Conservation (phyloP, 352 stramenopile species). For the Globisporangium cystogenes region DNA sequence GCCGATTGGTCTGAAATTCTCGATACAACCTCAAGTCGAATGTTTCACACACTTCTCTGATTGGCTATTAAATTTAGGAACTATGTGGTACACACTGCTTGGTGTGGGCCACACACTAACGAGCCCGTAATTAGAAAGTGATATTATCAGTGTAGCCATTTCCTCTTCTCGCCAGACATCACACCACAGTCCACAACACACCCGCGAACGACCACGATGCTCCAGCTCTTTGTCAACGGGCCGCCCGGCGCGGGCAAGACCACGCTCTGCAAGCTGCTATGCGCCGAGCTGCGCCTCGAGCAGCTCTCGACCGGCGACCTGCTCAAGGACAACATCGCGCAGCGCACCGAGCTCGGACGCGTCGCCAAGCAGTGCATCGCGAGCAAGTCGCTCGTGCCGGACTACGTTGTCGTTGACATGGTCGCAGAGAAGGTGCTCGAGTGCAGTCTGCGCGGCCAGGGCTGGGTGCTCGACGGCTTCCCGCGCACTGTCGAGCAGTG, state of each 20-base stretch:
- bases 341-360: conserved; percentile 40
- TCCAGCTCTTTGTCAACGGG: conserved; percentile 69
- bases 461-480: conserved; percentile 75
- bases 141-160: too few relatives aligned
- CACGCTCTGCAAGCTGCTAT: conserved; percentile 54
- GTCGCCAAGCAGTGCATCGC: conserved; percentile 66
- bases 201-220: conserved; percentile 16
- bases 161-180: too few relatives aligned
- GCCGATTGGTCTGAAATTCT: too few relatives aligned
- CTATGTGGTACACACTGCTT: too few relatives aligned
- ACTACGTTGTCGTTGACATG: conserved; percentile 76
- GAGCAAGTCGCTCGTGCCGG: conserved; percentile 55
- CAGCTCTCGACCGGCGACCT: conserved; percentile 63
- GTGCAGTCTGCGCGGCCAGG: conserved; percentile 23
- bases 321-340: conserved; percentile 65
- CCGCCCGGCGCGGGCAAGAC: conserved; percentile 66
- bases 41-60: too few relatives aligned
- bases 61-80: too few relatives aligned
- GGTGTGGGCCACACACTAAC: too few relatives aligned
- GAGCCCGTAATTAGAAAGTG: too few relatives aligned
- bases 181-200: too few relatives aligned
- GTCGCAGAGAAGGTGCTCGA: conserved; percentile 48
- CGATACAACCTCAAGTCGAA: too few relatives aligned
- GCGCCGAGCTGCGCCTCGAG: conserved; percentile 48
- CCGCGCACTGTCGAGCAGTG: conserved; percentile 60